Conservation (phyloP, 345 rosid genomes). For the Euclidium syriacum region DNA sequence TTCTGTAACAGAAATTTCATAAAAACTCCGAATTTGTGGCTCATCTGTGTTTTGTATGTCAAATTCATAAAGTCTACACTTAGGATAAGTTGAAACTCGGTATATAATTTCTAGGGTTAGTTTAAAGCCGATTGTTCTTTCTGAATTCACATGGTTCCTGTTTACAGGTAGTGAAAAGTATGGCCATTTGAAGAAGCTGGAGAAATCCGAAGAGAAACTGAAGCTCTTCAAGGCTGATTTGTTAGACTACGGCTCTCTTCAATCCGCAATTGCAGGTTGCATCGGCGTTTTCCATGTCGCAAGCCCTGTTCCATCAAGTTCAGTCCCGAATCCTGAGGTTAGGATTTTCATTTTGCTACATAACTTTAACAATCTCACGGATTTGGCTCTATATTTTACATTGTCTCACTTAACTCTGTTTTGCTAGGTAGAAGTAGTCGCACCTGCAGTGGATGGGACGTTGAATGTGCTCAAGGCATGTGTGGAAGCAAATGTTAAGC, state of each 20-base stretch:
- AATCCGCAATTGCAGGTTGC: slow-evolving; percentile 48
- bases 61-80: background rate
- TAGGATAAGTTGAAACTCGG: background rate
- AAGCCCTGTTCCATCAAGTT: slow-evolving; percentile 47
- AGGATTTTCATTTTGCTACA: background rate
- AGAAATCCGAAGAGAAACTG: slow-evolving; percentile 50
- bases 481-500: slow-evolving; percentile 47
- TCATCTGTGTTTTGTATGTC: background rate
- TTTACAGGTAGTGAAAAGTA: slow-evolving; percentile 44
- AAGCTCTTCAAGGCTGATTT: slow-evolving; percentile 63
- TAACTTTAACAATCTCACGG: too few relatives aligned
- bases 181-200: slow-evolving; percentile 46
- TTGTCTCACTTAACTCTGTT: background rate
- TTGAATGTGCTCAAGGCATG: slow-evolving; percentile 63
- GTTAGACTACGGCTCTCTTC: slow-evolving; percentile 43
- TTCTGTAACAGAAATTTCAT: background rate
- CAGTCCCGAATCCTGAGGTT: slow-evolving; percentile 41
- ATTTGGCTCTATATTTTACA: too few relatives aligned
- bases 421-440: slow-evolving; percentile 49
- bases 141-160: background rate
- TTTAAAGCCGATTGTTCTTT: background rate
- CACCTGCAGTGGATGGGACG: slow-evolving; percentile 68
- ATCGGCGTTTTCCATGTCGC: slow-evolving; percentile 68
- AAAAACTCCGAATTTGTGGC: background rate
- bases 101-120: background rate